Conservation (phyloP, 257 asterid species). For the Solanum pinnatisectum region DNA sequence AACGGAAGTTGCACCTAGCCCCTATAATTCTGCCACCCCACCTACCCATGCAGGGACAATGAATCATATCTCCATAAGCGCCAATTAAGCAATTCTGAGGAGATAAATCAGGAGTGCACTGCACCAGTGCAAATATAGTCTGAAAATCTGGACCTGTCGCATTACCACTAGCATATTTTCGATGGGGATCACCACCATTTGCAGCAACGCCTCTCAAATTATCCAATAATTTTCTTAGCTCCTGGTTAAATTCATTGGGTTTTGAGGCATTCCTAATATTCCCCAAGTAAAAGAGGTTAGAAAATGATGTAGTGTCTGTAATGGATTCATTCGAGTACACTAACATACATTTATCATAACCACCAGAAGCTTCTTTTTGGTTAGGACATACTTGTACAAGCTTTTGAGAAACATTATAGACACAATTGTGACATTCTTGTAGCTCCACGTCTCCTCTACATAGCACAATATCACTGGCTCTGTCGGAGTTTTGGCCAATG, state of each 20-base stretch:
- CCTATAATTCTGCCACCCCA: background rate
- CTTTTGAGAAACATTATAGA: background rate
- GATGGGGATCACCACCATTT: background rate
- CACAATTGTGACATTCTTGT: slow-evolving; percentile 13
- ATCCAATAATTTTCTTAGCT: background rate
- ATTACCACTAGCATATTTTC: slow-evolving; percentile 7
- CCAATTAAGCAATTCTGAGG: background rate
- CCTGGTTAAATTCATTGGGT: background rate
- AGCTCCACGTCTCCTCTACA: slow-evolving; percentile 24
- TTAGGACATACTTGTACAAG: background rate
- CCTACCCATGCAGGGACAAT: background rate
- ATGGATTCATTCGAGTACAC: slow-evolving; percentile 7
- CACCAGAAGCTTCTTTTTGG: slow-evolving; percentile 3
- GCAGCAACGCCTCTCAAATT: background rate
- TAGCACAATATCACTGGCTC: slow-evolving; percentile 10
- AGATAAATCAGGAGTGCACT: slow-evolving; percentile 22
- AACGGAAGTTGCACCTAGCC: slow-evolving; percentile 8
- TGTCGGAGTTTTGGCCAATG: background rate
- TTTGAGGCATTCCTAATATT: background rate
- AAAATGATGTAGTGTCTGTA: background rate
- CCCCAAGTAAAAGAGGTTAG: too few species aligned
- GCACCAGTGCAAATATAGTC: slow-evolving; percentile 2
- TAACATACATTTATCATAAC: slow-evolving; percentile 12
- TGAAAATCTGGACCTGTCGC: background rate
- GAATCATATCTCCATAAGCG: background rate